Evolutionary conservation across 768 basidiomycete genomes (phyloP), one percentile per base, ranked within the genome.

Genomic region (Epithele typhae): DNA sequence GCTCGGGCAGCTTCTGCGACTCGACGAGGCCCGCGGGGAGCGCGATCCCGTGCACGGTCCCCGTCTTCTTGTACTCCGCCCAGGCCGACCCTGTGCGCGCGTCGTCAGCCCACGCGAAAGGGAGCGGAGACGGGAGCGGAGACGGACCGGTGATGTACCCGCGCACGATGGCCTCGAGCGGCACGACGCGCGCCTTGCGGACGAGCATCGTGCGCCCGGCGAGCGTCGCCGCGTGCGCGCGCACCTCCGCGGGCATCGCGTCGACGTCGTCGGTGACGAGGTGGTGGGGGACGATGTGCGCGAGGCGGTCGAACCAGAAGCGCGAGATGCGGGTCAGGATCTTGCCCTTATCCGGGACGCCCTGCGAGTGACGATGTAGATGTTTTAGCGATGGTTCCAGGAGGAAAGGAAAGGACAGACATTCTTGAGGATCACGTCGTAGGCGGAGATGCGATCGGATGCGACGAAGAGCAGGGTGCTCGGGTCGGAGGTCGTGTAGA

Each of bases 361-460:
- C 94, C 95, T 99, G 53, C 33, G 30, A 21, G 30, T 18, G 27
- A 37, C n/a, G 47, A 40, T 45, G 33, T 3, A 39, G 37, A 39
- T 37, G 39, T 18, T 4, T 8, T 10, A 46, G 34, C 18, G 23
- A 40, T 14, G 38, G 17, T 4, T 4, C 24, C 6, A 10, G 25
- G 15, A 15, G 24, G 7, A 14, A 30, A 30, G 27, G 14, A 33
- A 30, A 19, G 18, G 22, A 42, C 19, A 21, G 32, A 97, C 95
- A 67, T 95, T 92, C 62, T 82, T 81, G 52, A 99, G 77, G 60
- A 98, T 84, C 56, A 96, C 87, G 74, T 99, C 95, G 72, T 91
- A 98, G 0, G 94, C 94, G 17, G 91, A 95, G 62, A 98, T 95
- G 52, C 96, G 78, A 68, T 99, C 96, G 9, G 89, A 85, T 10